A percentile compares a stretch with the other conserved stretches of the same genome.
These are phyloP conservation scores for Bjerkandera adusta DNA, from an alignment of 1,284 basidiomycete genomes.

Conservation along the genomic window DNA sequence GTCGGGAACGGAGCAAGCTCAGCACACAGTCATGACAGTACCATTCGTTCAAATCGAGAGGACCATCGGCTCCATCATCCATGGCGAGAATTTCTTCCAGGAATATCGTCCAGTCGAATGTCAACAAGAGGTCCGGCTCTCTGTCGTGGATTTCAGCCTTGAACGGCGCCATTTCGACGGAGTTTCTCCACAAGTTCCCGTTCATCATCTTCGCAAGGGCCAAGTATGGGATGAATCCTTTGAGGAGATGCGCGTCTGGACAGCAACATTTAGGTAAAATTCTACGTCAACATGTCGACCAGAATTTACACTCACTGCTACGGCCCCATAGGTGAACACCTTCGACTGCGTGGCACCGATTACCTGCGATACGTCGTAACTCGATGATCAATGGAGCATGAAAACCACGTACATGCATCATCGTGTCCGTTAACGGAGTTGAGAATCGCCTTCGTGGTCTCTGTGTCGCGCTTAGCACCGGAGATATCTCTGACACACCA, in stretches of 20 bases:
- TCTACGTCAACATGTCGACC: neutral
- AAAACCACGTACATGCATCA: conserved; percentile 14
- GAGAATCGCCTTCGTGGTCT: conserved; percentile 6
- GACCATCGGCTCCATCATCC: conserved; percentile 11
- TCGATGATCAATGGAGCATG: neutral
- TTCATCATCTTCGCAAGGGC: conserved; percentile 13
- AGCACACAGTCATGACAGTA: conserved; percentile 27
- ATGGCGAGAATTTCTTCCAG: conserved; percentile 23
- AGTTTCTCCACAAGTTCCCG: conserved; percentile 20
- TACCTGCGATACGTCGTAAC: conserved; percentile 15
- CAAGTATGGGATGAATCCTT: conserved; percentile 11
- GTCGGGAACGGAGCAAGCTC: conserved; percentile 19
- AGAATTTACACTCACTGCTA: conserved; percentile 18
- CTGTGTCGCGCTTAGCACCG: neutral
- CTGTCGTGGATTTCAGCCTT: neutral
- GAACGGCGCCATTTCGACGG: conserved; percentile 12
- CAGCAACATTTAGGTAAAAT: neutral
- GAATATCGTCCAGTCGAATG: conserved; percentile 12
- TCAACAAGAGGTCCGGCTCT: neutral
- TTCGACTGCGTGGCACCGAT: conserved; percentile 17
- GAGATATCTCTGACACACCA: neutral
- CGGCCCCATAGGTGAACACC: conserved; percentile 22
- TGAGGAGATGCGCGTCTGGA: conserved; percentile 23
- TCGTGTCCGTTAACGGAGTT: conserved; percentile 5
- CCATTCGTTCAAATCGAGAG: conserved; percentile 26